These are phyloP conservation scores for Ceratocystis lukuohia DNA, from an alignment of 2,329 filamentous ascomycete species.

Conservation along the genomic window DNA sequence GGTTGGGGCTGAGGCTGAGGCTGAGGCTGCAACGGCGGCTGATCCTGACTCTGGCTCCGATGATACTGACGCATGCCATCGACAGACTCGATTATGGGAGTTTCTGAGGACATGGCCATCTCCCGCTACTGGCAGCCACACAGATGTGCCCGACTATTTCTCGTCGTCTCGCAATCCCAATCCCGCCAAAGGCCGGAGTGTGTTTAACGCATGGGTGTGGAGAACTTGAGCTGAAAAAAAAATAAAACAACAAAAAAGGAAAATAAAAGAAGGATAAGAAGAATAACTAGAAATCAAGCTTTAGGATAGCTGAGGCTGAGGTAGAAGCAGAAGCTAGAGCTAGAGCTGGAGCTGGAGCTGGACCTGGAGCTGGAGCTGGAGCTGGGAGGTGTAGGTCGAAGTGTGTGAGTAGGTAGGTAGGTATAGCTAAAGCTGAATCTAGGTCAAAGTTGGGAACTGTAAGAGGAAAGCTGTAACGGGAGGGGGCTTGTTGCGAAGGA, in stretches of 20 bases:
- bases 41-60: constrained; percentile 6
- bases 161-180: constrained; percentile 8
- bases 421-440: neutral
- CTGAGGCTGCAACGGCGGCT: constrained; percentile 5
- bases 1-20: constrained; percentile 8
- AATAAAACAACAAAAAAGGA: constrained; percentile 2
- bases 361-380: neutral
- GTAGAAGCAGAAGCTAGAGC: neutral
- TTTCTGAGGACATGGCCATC: constrained; percentile 17
- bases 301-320: constrained; percentile 6
- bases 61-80: constrained; percentile 14
- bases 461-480: constrained; percentile 1
- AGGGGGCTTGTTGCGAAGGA: neutral
- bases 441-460: neutral
- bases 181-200: constrained; percentile 12
- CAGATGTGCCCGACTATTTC: constrained; percentile 2
- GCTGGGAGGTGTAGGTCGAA: neutral
- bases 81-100: constrained; percentile 12
- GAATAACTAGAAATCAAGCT: constrained; percentile 1
- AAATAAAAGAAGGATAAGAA: constrained; percentile 10
- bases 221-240: constrained; percentile 7
- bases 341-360: neutral
- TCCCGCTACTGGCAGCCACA: constrained; percentile 5
- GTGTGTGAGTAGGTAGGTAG: too few relatives aligned
- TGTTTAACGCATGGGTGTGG: constrained; percentile 12